Evolutionary conservation across 2,329 filamentous ascomycete species (phyloP).

Genomic region (Pseudogymnoascus sp.): DNA sequence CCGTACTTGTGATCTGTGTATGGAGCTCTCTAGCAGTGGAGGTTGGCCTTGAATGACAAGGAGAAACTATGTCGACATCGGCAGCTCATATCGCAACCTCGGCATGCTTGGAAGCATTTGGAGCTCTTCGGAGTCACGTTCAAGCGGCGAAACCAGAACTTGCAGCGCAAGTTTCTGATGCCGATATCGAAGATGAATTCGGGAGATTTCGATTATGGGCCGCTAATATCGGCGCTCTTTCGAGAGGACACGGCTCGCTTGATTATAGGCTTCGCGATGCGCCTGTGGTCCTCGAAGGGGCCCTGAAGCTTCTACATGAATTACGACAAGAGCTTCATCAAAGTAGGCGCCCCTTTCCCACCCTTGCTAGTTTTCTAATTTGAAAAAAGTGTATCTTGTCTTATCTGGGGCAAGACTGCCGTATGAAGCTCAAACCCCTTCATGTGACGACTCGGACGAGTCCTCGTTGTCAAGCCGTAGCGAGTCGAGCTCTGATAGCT

Average conservation of each 20-base stretch:
- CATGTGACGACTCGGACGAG: background rate
- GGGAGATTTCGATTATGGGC: slow-evolving; percentile 12
- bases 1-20: background rate
- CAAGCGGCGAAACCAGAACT: background rate
- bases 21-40: background rate
- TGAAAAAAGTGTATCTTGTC: background rate
- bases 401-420: slow-evolving; percentile 1
- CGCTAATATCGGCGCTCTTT: slow-evolving; percentile 10
- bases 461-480: slow-evolving; percentile 2
- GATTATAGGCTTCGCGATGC: slow-evolving; percentile 10
- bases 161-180: background rate
- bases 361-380: background rate
- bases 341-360: background rate
- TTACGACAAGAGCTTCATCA: slow-evolving; percentile 3
- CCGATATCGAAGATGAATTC: slow-evolving; percentile 9
- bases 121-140: background rate
- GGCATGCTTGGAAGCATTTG: slow-evolving; percentile 1
- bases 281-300: background rate
- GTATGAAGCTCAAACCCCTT: background rate
- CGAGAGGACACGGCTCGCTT: slow-evolving; percentile 10
- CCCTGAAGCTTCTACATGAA: slow-evolving; percentile 1
- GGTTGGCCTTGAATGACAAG: background rate
- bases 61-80: background rate
- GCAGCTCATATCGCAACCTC: background rate
- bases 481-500: background rate